These are phyloP conservation scores for Dendrobium catenatum DNA, from an alignment of 106 monocot genomes.

Conservation along the genomic window DNA sequence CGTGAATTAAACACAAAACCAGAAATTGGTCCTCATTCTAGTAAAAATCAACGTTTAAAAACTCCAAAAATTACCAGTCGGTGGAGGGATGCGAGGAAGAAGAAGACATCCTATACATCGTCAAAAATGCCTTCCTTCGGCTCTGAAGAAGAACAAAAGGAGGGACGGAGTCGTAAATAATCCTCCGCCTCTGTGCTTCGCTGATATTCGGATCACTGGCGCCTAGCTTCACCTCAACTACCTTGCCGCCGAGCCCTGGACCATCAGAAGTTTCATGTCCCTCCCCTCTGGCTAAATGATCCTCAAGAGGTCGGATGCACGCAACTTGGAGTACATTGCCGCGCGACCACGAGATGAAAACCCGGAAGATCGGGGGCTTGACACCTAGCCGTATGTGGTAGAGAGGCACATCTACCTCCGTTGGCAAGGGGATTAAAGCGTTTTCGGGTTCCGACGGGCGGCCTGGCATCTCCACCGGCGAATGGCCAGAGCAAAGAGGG, in stretches of 20 bases:
- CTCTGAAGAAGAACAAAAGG: slow-evolving; percentile 82
- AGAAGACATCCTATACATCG: slow-evolving; percentile 27
- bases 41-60: not conserved
- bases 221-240: slow-evolving; percentile 55
- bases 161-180: slow-evolving; percentile 71
- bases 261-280: slow-evolving; percentile 31
- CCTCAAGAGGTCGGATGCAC: slow-evolving; percentile 41
- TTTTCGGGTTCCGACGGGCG: slow-evolving; percentile 34
- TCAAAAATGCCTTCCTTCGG: slow-evolving; percentile 44
- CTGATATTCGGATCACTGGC: slow-evolving; percentile 21
- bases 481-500: not conserved
- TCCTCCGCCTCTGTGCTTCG: slow-evolving; percentile 62
- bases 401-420: slow-evolving; percentile 20
- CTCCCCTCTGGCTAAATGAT: not conserved
- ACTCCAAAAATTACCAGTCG: slow-evolving; percentile 34
- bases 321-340: slow-evolving; percentile 79
- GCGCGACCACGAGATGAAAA: slow-evolving; percentile 64
- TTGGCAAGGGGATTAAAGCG: slow-evolving; percentile 36
- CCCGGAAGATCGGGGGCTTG: slow-evolving; percentile 51
- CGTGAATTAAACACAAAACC: not conserved
- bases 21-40: not conserved
- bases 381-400: slow-evolving; percentile 59
- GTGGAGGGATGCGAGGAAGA: slow-evolving; percentile 18
- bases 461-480: slow-evolving; percentile 42
- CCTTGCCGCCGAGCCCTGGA: slow-evolving; percentile 42